These are phyloP conservation scores for Leccinum fibrillosum DNA, from an alignment of 768 basidiomycete species.

Conservation along the genomic window DNA sequence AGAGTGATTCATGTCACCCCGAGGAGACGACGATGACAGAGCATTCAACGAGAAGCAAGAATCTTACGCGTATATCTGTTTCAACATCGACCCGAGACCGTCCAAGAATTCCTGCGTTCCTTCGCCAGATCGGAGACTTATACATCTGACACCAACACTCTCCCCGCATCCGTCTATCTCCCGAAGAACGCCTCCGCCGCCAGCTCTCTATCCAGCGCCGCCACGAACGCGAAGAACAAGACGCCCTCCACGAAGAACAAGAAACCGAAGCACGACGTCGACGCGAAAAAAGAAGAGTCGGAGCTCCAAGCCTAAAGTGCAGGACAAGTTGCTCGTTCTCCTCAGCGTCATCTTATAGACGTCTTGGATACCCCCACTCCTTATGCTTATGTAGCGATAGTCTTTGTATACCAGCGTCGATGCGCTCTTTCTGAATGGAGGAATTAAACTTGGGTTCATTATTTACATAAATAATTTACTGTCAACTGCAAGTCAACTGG, in stretches of 20 bases:
- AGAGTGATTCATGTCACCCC: too few relatives aligned
- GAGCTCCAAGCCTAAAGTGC: constrained; percentile 11
- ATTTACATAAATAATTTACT: background rate
- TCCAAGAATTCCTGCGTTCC: too few relatives aligned
- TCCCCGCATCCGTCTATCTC: constrained; percentile 15
- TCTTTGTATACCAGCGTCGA: constrained; percentile 3
- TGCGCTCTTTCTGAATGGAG: background rate
- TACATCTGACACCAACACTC: background rate
- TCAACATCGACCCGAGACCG: too few relatives aligned
- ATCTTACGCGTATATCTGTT: too few relatives aligned
- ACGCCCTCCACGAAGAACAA: constrained; percentile 43
- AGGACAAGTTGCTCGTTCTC: constrained; percentile 8
- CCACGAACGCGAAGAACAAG: constrained; percentile 38
- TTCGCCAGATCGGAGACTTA: too few relatives aligned
- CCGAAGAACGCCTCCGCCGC: constrained; percentile 17
- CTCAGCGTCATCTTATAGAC: constrained; percentile 27
- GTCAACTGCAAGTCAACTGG: background rate
- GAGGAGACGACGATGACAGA: too few relatives aligned
- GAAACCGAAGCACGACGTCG: constrained; percentile 34
- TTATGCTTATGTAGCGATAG: constrained; percentile 18
- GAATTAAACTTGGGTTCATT: background rate
- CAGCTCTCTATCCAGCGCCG: constrained; percentile 11
- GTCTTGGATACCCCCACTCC: constrained; percentile 9
- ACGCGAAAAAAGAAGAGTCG: constrained; percentile 18
- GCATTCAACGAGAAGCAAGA: too few relatives aligned